These are phyloP conservation scores for Crotalaria pallida DNA, from an alignment of 306 rosid species.

Conservation along the genomic window DNA sequence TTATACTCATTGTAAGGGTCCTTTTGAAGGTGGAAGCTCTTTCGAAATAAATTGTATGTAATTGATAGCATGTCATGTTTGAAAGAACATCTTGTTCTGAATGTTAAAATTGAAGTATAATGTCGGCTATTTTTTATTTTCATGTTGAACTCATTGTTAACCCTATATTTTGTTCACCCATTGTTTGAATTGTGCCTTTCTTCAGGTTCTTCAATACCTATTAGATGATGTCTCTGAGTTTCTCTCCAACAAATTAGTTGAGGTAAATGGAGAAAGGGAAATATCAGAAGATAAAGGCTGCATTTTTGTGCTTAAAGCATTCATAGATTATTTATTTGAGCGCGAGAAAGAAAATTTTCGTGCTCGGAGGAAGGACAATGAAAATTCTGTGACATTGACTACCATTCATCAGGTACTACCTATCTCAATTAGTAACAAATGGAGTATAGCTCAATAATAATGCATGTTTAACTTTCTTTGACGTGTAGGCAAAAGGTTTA, in stretches of 20 bases:
- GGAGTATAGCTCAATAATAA: conserved; percentile 7
- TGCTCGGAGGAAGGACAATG: conserved; percentile 62
- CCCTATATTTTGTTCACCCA: neutral
- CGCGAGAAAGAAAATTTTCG: conserved; percentile 76
- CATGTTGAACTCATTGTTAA: neutral
- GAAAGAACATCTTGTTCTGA: neutral
- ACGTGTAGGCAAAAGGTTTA: conserved; percentile 85
- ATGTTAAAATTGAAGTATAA: neutral
- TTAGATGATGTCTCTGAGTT: conserved; percentile 86
- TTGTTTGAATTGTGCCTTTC: conserved; percentile 25
- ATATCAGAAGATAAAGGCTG: conserved; percentile 55
- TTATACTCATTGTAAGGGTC: neutral
- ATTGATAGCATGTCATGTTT: neutral
- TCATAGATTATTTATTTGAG: conserved; percentile 64
- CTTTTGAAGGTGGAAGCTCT: neutral
- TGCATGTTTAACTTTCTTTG: conserved; percentile 4
- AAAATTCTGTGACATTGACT: conserved; percentile 75
- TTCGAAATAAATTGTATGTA: neutral
- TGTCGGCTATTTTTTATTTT: neutral
- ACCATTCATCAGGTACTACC: conserved; percentile 93
- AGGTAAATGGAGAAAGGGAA: conserved; percentile 41
- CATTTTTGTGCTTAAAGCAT: conserved; percentile 44
- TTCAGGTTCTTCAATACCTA: conserved; percentile 84
- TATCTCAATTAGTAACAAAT: neutral
- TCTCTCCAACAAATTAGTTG: conserved; percentile 49